Evolutionary conservation across 805 yeast species (phyloP).

Genomic region (Pichia deserticola): DNA sequence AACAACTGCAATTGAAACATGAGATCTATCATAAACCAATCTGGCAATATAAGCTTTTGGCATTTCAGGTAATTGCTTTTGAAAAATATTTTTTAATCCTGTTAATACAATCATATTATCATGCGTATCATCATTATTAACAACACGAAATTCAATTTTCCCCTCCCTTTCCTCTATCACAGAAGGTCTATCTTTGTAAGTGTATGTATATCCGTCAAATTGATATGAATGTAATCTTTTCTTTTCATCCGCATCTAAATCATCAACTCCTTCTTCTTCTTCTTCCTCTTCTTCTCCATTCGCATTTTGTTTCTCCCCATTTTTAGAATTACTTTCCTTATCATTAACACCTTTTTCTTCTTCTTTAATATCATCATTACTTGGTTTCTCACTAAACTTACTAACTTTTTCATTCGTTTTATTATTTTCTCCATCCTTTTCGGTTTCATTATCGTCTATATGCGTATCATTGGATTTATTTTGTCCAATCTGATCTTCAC

Average conservation of each 20-base stretch:
- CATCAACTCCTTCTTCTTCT: conserved; percentile 19
- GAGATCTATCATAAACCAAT: conserved; percentile 89
- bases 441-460: too few relatives aligned
- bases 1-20: conserved; percentile 92
- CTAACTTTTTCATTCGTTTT: too few relatives aligned
- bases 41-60: conserved; percentile 95
- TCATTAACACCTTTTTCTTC: too few relatives aligned
- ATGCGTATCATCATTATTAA: conserved; percentile 82
- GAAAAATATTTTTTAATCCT: conserved; percentile 92
- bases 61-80: conserved; percentile 97
- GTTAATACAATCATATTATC: conserved; percentile 89
- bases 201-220: conserved; percentile 72
- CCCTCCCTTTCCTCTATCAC: conserved; percentile 92
- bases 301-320: neutral
- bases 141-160: conserved; percentile 90
- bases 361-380: too few relatives aligned
- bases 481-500: too few relatives aligned
- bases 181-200: conserved; percentile 87
- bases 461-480: too few relatives aligned
- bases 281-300: conserved; percentile 12
- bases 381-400: too few relatives aligned
- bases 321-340: too few relatives aligned
- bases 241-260: conserved; percentile 18
- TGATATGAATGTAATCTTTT: conserved; percentile 41
- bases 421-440: too few relatives aligned